Conservation (phyloP, 2,329 filamentous ascomycete species). For the Pseudocercospora eumusae region DNA sequence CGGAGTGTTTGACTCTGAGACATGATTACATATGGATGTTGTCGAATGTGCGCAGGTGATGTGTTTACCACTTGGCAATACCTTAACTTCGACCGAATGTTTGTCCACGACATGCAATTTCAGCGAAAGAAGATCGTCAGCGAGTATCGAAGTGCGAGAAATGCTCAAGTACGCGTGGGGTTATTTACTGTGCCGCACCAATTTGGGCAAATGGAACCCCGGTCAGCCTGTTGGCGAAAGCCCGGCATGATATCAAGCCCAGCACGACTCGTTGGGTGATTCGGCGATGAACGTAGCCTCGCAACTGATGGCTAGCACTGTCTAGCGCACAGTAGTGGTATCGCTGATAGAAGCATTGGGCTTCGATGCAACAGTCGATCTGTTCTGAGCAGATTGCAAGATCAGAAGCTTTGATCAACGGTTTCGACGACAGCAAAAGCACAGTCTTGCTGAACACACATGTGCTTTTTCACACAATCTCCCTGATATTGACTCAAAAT, state of each 20-base stretch:
- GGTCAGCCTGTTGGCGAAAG: neutral
- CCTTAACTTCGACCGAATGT: neutral
- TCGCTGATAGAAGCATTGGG: neutral
- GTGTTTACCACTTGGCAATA: neutral
- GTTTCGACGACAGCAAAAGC: neutral
- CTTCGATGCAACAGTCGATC: neutral
- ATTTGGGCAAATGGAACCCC: neutral
- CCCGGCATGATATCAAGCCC: neutral
- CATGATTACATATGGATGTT: neutral
- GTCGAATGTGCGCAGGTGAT: no score
- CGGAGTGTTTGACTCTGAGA: neutral
- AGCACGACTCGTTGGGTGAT: neutral
- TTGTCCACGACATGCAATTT: neutral
- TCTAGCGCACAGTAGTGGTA: neutral
- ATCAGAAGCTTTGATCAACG: neutral
- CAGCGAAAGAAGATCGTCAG: neutral
- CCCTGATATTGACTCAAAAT: neutral
- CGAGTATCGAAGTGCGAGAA: neutral
- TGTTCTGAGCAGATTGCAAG: neutral
- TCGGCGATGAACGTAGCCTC: neutral
- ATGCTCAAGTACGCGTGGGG: conserved; percentile 1
- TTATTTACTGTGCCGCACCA: neutral
- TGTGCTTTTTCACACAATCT: neutral
- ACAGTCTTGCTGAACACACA: neutral
- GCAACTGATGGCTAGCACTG: neutral